phyloP scores from a whole-genome alignment of 2,329 filamentous ascomycete species.

The Penicillium hordei region DNA sequence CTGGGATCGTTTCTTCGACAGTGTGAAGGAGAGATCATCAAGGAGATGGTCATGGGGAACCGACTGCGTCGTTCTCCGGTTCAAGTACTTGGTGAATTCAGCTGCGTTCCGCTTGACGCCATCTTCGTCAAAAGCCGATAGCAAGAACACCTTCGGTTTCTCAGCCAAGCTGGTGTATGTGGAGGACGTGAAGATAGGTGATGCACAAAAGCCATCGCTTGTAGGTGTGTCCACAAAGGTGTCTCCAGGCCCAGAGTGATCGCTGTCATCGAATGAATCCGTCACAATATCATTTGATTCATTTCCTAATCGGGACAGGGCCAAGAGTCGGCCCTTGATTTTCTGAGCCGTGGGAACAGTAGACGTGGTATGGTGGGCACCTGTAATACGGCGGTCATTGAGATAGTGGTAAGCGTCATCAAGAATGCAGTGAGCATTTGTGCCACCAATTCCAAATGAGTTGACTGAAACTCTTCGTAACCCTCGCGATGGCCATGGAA shows the following conservation, averaged over 20 bases:
- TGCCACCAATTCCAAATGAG: conserved; percentile 40
- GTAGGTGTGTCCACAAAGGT: conserved; percentile 16
- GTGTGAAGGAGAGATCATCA: conserved; percentile 25
- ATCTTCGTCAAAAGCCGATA: conserved; percentile 27
- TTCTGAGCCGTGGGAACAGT: conserved; percentile 1
- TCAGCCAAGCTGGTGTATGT: neutral
- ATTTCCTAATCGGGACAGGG: neutral
- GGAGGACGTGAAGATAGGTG: neutral
- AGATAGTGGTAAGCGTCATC: conserved; percentile 31
- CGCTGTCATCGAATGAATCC: conserved; percentile 12
- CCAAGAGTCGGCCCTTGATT: neutral
- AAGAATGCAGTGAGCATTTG: conserved; percentile 36
- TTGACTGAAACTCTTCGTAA: conserved; percentile 34
- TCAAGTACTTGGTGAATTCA: conserved; percentile 17
- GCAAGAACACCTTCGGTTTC: conserved; percentile 14
- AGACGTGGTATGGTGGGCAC: conserved; percentile 13
- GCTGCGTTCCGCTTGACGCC: conserved; percentile 24
- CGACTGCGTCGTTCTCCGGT: neutral
- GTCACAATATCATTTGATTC: neutral
- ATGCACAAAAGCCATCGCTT: conserved; percentile 11
- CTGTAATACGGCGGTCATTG: conserved; percentile 9
- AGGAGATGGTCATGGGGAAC: conserved; percentile 14
- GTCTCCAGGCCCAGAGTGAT: conserved; percentile 5
- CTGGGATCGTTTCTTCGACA: conserved; percentile 17
- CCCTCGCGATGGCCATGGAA: conserved; percentile 29